Base-by-base conservation (phyloP, 225 moss, liverwort and hornwort species). In the Thuidium tamariscinum region DNA sequence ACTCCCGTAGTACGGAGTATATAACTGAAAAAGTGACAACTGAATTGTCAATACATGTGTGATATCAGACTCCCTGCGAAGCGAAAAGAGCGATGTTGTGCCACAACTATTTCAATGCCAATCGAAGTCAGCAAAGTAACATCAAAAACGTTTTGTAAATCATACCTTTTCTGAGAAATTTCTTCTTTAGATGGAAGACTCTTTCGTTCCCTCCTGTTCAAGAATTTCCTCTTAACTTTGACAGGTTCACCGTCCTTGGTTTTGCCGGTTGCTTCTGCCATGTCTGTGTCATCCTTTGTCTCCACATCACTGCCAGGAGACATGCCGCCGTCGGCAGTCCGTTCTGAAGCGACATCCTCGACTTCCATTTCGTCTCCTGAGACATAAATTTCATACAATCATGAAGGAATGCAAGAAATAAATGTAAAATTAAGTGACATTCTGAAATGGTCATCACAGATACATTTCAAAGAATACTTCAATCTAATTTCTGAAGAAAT, bases 111-210 rank as follows among this genome's bases (percentile, higher is more conserved):
- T 42, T n/a, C 7, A 46, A 52, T 34, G 54, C 20, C 48, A 68
- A 55, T 69, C 9, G 26, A 64, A 37, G 71, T 66, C 69, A 68
- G 52, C 20, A 81, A 63, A 82, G 72, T 11, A 19, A 67, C 36
- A 73, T 44, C n/a, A n/a, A n/a, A n/a, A n/a, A n/a, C n/a, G n/a
- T n/a, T n/a, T n/a, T n/a, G n/a, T n/a, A n/a, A n/a, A n/a, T n/a
- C 67, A 27, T 42, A 95, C 94, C 96, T 95, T 89, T 85, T 89
- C 61, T 85, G 86, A 19, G 93, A 90, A 49, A 96, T 94, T 82
- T 94, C 93, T 70, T 93, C 95, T 85, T 92, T 95, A 5, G 96
- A 94, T 22, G 94, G 95, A 79, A 95, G 92, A 72, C 85, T 91
- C 77, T 95, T 94, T 78, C 94, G 84, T 56, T 95, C 95, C 84